phyloP scores from a whole-genome alignment of 768 basidiomycete genomes.

The Termitomyces heimii region DNA sequence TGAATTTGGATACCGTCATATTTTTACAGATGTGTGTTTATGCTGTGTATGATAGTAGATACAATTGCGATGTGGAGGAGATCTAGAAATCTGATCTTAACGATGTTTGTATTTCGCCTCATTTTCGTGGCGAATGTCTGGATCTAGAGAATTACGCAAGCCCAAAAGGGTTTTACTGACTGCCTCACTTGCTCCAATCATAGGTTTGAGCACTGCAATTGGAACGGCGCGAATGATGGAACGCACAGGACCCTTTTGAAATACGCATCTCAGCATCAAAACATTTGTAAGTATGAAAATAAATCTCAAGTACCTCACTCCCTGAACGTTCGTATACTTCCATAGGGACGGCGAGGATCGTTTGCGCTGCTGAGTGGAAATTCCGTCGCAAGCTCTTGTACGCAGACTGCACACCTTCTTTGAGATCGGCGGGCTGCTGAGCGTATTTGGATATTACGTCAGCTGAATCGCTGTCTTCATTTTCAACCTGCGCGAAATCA shows the following conservation, averaged over 20 bases:
- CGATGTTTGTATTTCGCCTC: constrained; percentile 93
- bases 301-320: constrained; percentile 58
- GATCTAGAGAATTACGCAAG: constrained; percentile 89
- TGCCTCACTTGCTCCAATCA: constrained; percentile 97
- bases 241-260: constrained; percentile 75
- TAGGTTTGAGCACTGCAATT: constrained; percentile 93
- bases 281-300: background rate
- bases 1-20: background rate
- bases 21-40: constrained; percentile 6
- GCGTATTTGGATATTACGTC: constrained; percentile 89
- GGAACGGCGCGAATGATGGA: constrained; percentile 97
- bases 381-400: constrained; percentile 85
- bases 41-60: constrained; percentile 14
- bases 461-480: constrained; percentile 31
- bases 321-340: constrained; percentile 96
- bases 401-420: constrained; percentile 87
- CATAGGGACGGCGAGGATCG: constrained; percentile 98
- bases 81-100: constrained; percentile 21
- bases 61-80: constrained; percentile 10
- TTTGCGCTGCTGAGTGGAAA: constrained; percentile 92
- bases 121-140: constrained; percentile 72
- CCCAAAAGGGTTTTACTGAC: constrained; percentile 94
- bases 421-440: constrained; percentile 78
- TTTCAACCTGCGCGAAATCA: constrained; percentile 20
- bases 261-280: constrained; percentile 4